Base-by-base conservation (phyloP, 2,329 filamentous ascomycete genomes). In the Phymatotrichopsis omnivora region DNA sequence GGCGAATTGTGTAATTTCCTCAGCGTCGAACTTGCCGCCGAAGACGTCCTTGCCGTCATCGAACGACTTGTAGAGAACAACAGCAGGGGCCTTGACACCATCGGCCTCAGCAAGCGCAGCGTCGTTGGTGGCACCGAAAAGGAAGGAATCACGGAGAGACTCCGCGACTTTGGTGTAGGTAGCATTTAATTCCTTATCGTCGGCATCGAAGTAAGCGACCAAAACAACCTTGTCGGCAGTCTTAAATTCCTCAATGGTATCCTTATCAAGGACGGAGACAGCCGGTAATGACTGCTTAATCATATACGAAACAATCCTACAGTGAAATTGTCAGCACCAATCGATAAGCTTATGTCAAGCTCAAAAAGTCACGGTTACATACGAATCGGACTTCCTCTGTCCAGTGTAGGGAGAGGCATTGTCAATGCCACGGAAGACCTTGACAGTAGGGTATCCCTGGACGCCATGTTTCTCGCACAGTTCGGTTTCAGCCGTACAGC, bases 401-500 rank as follows among this genome's bases (percentile, higher is more conserved):
- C 91, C 91, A 60, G 73, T 72, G 71, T 98, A 98, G 54, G 87
- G 81, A 56, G 76, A 72, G 63, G 85, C 68, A 64, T 82, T 85
- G 8, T 95, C 85, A 32, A 70, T 67, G 59, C 91, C 89, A 61
- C 89, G 85, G 86, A 98, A 98, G 69, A 98, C 78, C 80, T 96
- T 98, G 64, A 98, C 78, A 57, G 91, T 98, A 53, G 91, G 91
- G 75, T 98, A 98, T 56, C 91, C 91, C 73, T 96, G 86, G 32
- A 98, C 87, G 53, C 85, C 87, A 61, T 83, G 84, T 59, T 76
- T 72, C 67, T 86, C 76, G 78, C 91, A 98, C 57, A 98, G 81
- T 25, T 93, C 85, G 54, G 79, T 71, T 73, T 98, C 85, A 65
- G 83, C 86, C 62, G 89, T 96, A 75, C 91, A 96, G 73, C 49